These are phyloP conservation scores for Coemansia sp. DNA, from an alignment of 192 early-diverging fungal genomes.

Conservation along the genomic window DNA sequence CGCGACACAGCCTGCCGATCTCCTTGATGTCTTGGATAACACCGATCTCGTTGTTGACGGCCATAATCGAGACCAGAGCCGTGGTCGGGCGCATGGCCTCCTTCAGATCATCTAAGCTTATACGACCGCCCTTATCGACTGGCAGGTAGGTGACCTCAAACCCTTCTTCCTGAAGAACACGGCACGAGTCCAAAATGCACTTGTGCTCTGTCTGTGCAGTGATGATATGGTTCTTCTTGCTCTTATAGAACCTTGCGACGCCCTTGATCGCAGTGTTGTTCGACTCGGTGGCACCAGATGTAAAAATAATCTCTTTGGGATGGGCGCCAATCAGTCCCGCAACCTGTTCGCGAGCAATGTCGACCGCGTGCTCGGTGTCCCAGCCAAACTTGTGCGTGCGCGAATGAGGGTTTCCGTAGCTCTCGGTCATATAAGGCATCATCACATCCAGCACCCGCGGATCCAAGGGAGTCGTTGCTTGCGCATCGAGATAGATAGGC, in stretches of 20 bases:
- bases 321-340: conserved; percentile 88
- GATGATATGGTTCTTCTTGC: conserved; percentile 94
- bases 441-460: conserved; percentile 91
- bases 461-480: conserved; percentile 92
- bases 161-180: conserved; percentile 91
- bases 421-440: conserved; percentile 90
- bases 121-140: conserved; percentile 79
- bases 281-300: conserved; percentile 94
- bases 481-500: conserved; percentile 94
- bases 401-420: conserved; percentile 95
- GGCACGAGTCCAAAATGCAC: conserved; percentile 96
- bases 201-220: conserved; percentile 98
- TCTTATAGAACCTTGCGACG: conserved; percentile 92
- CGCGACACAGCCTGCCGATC: conserved; percentile 86
- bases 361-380: conserved; percentile 91
- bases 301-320: conserved; percentile 96
- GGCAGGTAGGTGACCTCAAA: conserved; percentile 96
- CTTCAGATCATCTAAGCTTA: conserved; percentile 79
- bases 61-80: conserved; percentile 90
- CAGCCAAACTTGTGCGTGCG: conserved; percentile 97
- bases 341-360: conserved; percentile 84
- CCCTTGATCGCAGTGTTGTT: conserved; percentile 96
- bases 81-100: conserved; percentile 89
- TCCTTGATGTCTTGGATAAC: conserved; percentile 91
- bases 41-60: conserved; percentile 98